phyloP scores from a whole-genome alignment of 345 rosid species.

The Citrus maxima region DNA sequence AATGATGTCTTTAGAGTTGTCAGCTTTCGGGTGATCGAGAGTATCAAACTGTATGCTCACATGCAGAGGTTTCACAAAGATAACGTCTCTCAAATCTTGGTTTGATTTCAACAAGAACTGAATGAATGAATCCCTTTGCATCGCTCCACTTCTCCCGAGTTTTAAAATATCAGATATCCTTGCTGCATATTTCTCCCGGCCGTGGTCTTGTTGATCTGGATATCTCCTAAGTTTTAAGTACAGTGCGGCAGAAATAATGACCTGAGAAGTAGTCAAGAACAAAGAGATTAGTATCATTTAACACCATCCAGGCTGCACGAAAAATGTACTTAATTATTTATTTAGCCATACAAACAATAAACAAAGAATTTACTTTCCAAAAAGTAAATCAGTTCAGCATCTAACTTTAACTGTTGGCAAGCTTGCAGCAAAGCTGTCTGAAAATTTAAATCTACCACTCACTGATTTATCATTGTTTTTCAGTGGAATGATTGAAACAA shows the following conservation, averaged over 20 bases:
- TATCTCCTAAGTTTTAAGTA: constrained; percentile 57
- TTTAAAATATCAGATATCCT: constrained; percentile 52
- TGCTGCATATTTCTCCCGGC: constrained; percentile 48
- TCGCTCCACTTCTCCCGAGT: constrained; percentile 31
- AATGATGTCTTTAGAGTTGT: constrained; percentile 53
- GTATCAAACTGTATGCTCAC: constrained; percentile 58
- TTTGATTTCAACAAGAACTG: constrained; percentile 49
- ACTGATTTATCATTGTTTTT: neutral
- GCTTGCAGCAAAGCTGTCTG: neutral
- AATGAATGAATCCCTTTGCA: constrained; percentile 43
- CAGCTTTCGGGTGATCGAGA: constrained; percentile 64
- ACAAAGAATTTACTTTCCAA: neutral
- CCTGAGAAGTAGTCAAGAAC: constrained; percentile 39
- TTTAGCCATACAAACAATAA: neutral
- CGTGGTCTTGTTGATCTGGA: constrained; percentile 30
- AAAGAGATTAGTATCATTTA: neutral
- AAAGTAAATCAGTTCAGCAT: neutral
- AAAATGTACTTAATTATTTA: neutral
- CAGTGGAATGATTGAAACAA: neutral
- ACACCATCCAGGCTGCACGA: neutral
- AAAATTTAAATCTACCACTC: neutral
- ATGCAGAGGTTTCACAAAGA: constrained; percentile 67
- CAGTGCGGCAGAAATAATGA: constrained; percentile 53
- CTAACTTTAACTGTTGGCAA: neutral
- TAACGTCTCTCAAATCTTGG: constrained; percentile 54